Evolutionary conservation across 768 basidiomycete genomes (phyloP), one percentile per base, ranked within the genome.

Genomic region (Rhodosporidiobolus sp.): DNA sequence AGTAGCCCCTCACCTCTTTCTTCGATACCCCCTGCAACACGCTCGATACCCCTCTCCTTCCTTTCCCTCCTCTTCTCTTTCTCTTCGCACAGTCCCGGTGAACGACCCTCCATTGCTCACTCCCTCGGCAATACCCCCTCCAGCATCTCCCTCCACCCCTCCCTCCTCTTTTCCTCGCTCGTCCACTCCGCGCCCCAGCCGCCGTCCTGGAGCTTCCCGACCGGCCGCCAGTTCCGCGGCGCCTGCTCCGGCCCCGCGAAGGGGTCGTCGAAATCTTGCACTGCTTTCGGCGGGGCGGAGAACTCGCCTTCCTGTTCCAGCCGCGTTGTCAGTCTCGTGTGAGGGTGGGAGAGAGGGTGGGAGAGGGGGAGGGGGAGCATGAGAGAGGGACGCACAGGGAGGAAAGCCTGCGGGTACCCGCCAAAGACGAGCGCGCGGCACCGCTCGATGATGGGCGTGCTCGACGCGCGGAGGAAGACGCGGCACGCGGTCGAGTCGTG

Each of bases 371-470:
- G 24, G 26, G 26, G 9, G 24, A 30, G 61, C 10, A 30, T 1
- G 11, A 59, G 49, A 12, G 43, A 34, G 24, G 20, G n/a, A 2
- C 45, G 11, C 19, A 43, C 43, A 0, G 46, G 12, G 26, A 50
- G 45, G 2, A 75, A 26, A 4, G 59, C 32, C 16, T 70, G 59
- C 0, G 91, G 90, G 79, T 91, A 94, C 1, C 79, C 74, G 5
- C 86, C 82, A 76, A 95, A 93, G 11, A 85, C 82, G 57, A 94
- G 86, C 0, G 77, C 75, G 0, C 82, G 82, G 76, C 88, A 92
- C 72, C 88, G 84, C 78, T 95, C 93, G 55, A 94, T 91, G 80
- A 92, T 84, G 1, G 92, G 92, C 56, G 88, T 87, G 7, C 91
- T 91, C 8, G 82, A 78, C 19, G 88, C 86, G 10, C 85, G 82